Evolutionary conservation across 2,329 filamentous ascomycete species (phyloP), one percentile per base, ranked within the genome.

Genomic region (Ceratocystis eucalypticola): DNA sequence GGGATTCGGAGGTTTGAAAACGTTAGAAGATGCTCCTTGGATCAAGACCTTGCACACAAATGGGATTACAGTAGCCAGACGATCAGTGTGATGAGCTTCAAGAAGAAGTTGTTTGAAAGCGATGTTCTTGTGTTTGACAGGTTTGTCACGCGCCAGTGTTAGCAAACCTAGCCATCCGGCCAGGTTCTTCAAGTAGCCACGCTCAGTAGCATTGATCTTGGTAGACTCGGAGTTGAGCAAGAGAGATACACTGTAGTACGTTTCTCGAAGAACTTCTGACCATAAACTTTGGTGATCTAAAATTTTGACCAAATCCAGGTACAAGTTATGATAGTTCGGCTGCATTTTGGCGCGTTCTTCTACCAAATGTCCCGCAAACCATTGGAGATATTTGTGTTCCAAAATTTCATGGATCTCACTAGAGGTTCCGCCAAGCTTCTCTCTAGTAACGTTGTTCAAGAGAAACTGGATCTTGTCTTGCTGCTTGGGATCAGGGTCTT

Each of bases 331-430:
- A 73, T 95, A 97, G 75, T 99, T 99, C 5, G 93, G 92, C 74
- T 99, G 93, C 80, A 96, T 87, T 76, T 96, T 97, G 41, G 93
- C 95, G 59, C 95, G 90, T 74, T 96, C 90, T 73, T 96, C 93
- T 2, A 99, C 94, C 8, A 99, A 80, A 72, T 97, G 96, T 61
- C 86, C 87, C 5, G 95, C 94, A 73, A 99, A 99, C 94, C 94
- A 99, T 73, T 95, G 91, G 72, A 95, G 89, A 74, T 96, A 88
- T 70, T 87, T 86, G 65, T 88, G 84, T 63, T 91, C 86, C 61
- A 99, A 78, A 57, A 89, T 85, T 48, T 90, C 86, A 62, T 85
- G 86, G 46, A 99, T 82, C 70, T 96, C 91, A 65, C 82, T 81
- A 72, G 93, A 87, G 76, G 96, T 96, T 50, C 87, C 82, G 64